Base-by-base conservation (phyloP, 2,329 filamentous ascomycete species). In the Lizonia empirigonia region DNA sequence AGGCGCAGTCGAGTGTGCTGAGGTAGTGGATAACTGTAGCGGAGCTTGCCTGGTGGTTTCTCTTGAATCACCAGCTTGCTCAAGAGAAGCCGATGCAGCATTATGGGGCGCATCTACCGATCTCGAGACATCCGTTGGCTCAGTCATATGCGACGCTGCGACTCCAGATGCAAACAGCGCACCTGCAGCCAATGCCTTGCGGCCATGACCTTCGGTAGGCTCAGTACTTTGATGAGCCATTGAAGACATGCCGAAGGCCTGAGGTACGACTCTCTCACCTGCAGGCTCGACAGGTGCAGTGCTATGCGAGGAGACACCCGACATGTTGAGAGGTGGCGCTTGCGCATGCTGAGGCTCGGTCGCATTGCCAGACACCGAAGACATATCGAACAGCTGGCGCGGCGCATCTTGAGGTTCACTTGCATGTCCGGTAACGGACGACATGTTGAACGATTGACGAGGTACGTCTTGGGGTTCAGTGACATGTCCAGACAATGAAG, bases 201-300 rank as follows among this genome's bases (percentile, higher is more conserved):
- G 36, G 36, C 50, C 40, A 24, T 46, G 42, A 24, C 52, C 48
- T 24, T 71, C 64, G 15, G 34, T 53, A 3, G 66, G 68, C 39
- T 67, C 64, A 3, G 68, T 69, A 19, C 58, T 54, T 39, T 70
- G 63, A 9, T 65, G 65, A 22, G 58, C 46, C 44, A 71, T 65
- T 2, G 60, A 55, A 12, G 69, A 72, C 6, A 65, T 33, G 29
- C 58, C 49, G 15, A 70, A 50, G 44, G 71, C 64, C 26, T 64
- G 62, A 7, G 56, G 32, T 13, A 68, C 41, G 7, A 37, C 59
- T 63, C 68, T 68, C 38, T 72, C 66, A 5, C 62, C 53, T 10
- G 63, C 50, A 12, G 74, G 61, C n/a, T 54, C 56, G 12, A 62
- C 34, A 33, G 64, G 74, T 39, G 74, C 53, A 19, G 63, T 67